Evolutionary conservation across 2,329 filamentous ascomycete species (phyloP), one percentile per base, ranked within the genome.

Genomic region (Claviceps arundinis): DNA sequence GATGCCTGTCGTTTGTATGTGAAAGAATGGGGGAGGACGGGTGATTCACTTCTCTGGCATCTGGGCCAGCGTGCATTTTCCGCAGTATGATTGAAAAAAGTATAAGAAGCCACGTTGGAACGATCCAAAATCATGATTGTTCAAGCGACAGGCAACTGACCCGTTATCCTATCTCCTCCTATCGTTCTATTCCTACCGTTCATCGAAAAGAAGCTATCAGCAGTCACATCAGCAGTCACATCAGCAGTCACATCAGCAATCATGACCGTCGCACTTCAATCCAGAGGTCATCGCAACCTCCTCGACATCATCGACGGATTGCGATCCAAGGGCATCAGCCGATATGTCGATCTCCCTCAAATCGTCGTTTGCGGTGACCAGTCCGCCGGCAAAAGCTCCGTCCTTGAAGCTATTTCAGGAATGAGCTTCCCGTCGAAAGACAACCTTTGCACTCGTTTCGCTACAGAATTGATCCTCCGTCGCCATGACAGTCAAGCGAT

Each of bases 391-490:
- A 85, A 85, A 61, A 82, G 77, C 52, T 83, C 80, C 0, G 78
- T 84, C 0, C 72, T 85, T 0, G 79, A 85, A 58, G 81, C 79
- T 1, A 78, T 85, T 41, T 81, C 81, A 0, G 73, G 77, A 3
- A 71, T 85, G 1, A 70, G 72, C 0, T 85, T 85, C 55, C 80
- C 80, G 0, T 67, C 70, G 8, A 77, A 79, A 24, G 75, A 77
- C 50, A 76, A 72, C 40, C 60, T 82, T 0, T 84, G 80, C 61
- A 84, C 81, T 0, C 71, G 77, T 0, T 84, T 85, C 55, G 74
- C 80, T 0, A 85, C 80, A 0, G 78, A 85, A 61, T 65, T 84
- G 19, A 69, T 81, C 13, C 69, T 85, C 4, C 73, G 80, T 17
- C 71, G 73, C 9, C 65, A 64, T 3, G 19, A 62, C 0, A 50